Evolutionary conservation across 768 basidiomycete genomes (phyloP).

Genomic region (Mycena galericulata): DNA sequence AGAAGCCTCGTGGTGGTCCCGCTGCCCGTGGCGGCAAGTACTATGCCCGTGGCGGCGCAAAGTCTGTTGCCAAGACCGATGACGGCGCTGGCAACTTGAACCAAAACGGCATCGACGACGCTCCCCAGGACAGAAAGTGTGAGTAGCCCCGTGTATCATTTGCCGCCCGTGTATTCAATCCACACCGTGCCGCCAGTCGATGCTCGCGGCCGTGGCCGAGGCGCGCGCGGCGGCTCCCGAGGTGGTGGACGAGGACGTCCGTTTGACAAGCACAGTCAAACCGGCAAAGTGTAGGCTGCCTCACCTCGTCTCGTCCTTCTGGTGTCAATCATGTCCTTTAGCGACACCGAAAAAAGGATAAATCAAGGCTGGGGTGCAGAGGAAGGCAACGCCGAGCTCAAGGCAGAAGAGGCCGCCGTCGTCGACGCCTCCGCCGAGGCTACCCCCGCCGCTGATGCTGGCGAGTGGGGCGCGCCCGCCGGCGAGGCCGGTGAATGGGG

Average conservation of each 20-base stretch:
- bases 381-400: slow-evolving; percentile 86
- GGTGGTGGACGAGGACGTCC: slow-evolving; percentile 78
- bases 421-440: slow-evolving; percentile 75
- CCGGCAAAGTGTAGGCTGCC: slow-evolving; percentile 79
- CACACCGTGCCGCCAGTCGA: slow-evolving; percentile 51
- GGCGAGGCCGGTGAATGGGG: slow-evolving; percentile 76
- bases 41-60: slow-evolving; percentile 71
- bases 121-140: slow-evolving; percentile 48
- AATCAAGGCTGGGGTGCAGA: slow-evolving; percentile 97
- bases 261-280: slow-evolving; percentile 89
- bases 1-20: slow-evolving; percentile 66
- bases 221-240: slow-evolving; percentile 62
- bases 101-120: slow-evolving; percentile 42
- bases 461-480: slow-evolving; percentile 72
- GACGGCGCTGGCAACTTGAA: slow-evolving; percentile 38
- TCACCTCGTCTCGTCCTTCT: slow-evolving; percentile 18
- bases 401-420: slow-evolving; percentile 80
- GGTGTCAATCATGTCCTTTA: slow-evolving; percentile 46
- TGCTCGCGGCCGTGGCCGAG: slow-evolving; percentile 59
- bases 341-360: slow-evolving; percentile 95
- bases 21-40: slow-evolving; percentile 77
- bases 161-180: slow-evolving; percentile 20
- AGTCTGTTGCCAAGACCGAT: slow-evolving; percentile 43
- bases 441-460: slow-evolving; percentile 31
- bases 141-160: slow-evolving; percentile 36